Percentiles rank a stretch among this genome's conserved stretches.
These are phyloP conservation scores for Aphanomyces cochlioides DNA, from an alignment of 352 stramenopile genomes.

Conservation along the genomic window DNA sequence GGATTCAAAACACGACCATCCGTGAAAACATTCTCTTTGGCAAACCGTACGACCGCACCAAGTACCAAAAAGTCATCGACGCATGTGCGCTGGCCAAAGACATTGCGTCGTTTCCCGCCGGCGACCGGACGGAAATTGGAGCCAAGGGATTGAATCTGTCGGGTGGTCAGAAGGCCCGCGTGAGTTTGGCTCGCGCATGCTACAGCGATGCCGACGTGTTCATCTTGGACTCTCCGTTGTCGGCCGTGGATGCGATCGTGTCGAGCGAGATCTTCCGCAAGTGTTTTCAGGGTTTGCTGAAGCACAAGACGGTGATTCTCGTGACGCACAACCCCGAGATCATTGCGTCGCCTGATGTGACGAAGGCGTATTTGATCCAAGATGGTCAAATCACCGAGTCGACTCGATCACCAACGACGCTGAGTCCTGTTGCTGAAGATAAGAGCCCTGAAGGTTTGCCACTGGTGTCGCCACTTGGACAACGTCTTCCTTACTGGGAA, in stretches of 20 bases:
- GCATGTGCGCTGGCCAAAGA: constrained; percentile 34
- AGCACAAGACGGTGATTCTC: constrained; percentile 62
- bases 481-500: not conserved
- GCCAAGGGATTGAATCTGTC: constrained; percentile 44
- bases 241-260: constrained; percentile 89
- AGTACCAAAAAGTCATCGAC: constrained; percentile 42
- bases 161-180: constrained; percentile 44
- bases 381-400: constrained; percentile 1
- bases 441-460: too few species aligned
- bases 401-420: not conserved
- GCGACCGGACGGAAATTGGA: constrained; percentile 56
- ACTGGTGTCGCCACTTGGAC: not conserved
- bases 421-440: not conserved
- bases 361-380: constrained; percentile 13
- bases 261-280: constrained; percentile 84
- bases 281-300: constrained; percentile 55
- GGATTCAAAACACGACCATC: constrained; percentile 46
- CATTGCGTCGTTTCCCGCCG: constrained; percentile 44
- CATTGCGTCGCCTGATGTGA: constrained; percentile 17
- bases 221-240: constrained; percentile 29
- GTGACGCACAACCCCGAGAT: constrained; percentile 61
- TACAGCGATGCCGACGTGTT: constrained; percentile 31
- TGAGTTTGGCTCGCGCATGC: constrained; percentile 31
- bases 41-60: constrained; percentile 48
- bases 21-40: constrained; percentile 87